Base-by-base conservation (phyloP, 2,329 filamentous ascomycete species). In the Sclerotinia nivalis region DNA sequence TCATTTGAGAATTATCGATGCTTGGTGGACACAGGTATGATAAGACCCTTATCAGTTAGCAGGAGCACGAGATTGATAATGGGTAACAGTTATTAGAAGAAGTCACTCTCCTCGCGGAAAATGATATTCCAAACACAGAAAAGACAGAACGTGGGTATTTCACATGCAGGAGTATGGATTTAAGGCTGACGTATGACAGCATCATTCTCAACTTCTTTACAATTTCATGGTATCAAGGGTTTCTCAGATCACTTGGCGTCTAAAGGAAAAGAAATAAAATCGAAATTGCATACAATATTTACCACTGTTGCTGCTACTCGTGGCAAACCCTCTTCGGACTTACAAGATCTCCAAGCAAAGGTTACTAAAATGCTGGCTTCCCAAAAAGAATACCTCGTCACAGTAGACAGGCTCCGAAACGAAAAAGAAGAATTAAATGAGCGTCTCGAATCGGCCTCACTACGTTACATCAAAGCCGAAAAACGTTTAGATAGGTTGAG, bases 381-480 rank as follows among this genome's bases (percentile, higher is more conserved):
- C 9, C 93, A 98, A 78, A 99, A 98, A 79, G 89, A 90, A 68
- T 89, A 92, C 75, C 84, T 92, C 15, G 85, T 91, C 50, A 91
- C 94, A 78, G 81, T 96, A 65, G 93, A 96, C 74, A 87, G 90
- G 68, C 83, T 94, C 18, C 85, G 88, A 62, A 84, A 87, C 9
- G 93, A 97, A 76, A 96, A 96, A 76, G 91, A 96, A 68, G 89
- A 92, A 75, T 84, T 97, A 4, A 93, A 93, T 60, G 92, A 96
- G 76, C 91, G 95, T 72, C 84, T 98, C 28, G 95, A 98, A 78
- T 90, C 88, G 47, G 96, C 95, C 22, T 97, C 93, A 7, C 84
- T 97, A 71, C 88, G 96, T 73, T 98, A 97, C 77, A 93, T 98
- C 83, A 92, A 96, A 75, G 96, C 96, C 0, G 96, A 99, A 80